Base-by-base conservation (phyloP, 2,329 filamentous ascomycete species). In the Cercospora zeae-maydis region DNA sequence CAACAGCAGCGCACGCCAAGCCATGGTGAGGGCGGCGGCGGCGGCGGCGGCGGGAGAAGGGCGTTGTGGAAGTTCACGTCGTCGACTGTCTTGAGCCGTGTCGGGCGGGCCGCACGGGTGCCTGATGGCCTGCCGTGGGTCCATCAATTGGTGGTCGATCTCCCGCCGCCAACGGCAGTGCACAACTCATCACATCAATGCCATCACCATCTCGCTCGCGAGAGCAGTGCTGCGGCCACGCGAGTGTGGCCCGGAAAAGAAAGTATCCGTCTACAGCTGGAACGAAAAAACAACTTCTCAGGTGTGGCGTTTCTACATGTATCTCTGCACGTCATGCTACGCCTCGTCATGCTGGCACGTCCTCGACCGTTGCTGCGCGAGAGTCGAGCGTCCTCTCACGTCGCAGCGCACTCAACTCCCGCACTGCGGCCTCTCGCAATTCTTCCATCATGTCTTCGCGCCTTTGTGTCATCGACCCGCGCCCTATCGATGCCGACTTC, bases 1-100 rank as follows among this genome's bases (percentile, higher is more conserved):
- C 49, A 13, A 62, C 60, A 33, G 36, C 13, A 16, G n/a, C 39
- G 7, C 5, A 62, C 60, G 60, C 60, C 60, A 62, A 62, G 60
- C 47, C 33, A 21, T 53, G 14, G 37, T 8, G 13, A 13, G 8
- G 11, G 21, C 42, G 21, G 42, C 42, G 1, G 11, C 16, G 5
- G 4, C 4, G 11, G 21, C 42, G 21, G 42, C 42, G 1, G 11
- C 16, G 5, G 4, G 7, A 6, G 11, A 31, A 39, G 19, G 21
- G 10, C 14, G 7, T 24, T 14, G 11, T 13, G 10, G 8, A n/a
- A 24, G 54, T 16, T 11, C 13, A n/a, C 47, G 49, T 52, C 49
- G n/a, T 52, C 27, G 13, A 16, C 16, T 7, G 49, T 52, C 49
- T 52, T 31, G 27, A 21, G 37, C 13, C 31, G 9, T 10, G 36